These are phyloP conservation scores for Salix koriyanagi DNA, from an alignment of 345 rosid species.

Conservation along the genomic window DNA sequence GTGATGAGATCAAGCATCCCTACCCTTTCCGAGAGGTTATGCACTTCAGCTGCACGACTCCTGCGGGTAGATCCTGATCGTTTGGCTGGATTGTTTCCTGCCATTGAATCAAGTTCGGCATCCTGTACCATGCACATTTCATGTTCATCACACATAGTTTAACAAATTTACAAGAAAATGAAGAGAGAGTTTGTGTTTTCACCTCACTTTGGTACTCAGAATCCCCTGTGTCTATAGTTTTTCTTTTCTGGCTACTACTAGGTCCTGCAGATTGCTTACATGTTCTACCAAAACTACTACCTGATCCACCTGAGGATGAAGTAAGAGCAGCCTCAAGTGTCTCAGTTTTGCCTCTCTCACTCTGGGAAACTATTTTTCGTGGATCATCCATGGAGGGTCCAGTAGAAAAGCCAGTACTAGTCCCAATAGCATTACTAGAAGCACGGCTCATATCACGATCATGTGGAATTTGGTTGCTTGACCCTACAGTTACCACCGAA, in stretches of 20 bases:
- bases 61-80: slow-evolving; percentile 37
- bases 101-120: neutral
- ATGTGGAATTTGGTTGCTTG: neutral
- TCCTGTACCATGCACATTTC: neutral
- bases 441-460: neutral
- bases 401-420: neutral
- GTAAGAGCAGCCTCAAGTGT: neutral
- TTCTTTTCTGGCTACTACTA: neutral
- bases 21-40: slow-evolving; percentile 64
- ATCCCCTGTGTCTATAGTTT: neutral
- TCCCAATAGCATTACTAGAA: neutral
- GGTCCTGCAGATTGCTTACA: neutral
- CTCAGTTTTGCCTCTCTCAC: neutral
- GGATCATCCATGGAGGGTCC: neutral
- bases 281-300: neutral
- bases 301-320: neutral
- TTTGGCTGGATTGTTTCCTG: neutral
- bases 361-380: neutral
- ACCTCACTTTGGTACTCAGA: neutral
- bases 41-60: slow-evolving; percentile 44
- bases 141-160: neutral
- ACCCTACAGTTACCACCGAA: neutral
- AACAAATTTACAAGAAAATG: neutral
- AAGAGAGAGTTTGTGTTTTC: neutral
- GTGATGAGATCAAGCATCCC: neutral